Evolutionary conservation across 306 rosid genomes (phyloP), one percentile per base, ranked within the genome.

Genomic region (Ormosia emarginata): DNA sequence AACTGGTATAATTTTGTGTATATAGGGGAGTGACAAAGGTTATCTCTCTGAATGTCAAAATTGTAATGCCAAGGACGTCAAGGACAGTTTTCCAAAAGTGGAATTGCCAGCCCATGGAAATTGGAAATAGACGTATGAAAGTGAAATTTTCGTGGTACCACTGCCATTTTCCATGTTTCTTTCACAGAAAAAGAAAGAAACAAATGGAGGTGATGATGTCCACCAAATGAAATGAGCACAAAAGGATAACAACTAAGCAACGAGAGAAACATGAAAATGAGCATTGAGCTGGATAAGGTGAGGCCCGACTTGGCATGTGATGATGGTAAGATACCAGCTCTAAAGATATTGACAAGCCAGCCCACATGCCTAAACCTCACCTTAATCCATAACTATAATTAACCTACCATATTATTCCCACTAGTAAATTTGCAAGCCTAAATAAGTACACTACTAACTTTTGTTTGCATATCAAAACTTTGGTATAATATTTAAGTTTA

Each of bases 301-400:
- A 73, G 67, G 44, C 69, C 77, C 74, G 67, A 65, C 89, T 67
- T 15, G 72, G 80, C 92, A 85, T 83, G 92, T 85, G 86, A 62
- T 87, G 80, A 79, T 46, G 62, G 40, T 79, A 76, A 46, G 81
- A 75, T 52, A 74, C 81, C 87, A 85, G 71, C 87, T 33, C 62
- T 41, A 1, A 36, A 50, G 62, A 71, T 44, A 84, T 50, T 43
- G 85, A 82, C 90, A 82, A 81, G 57, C 81, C 78, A 86, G 65
- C 67, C 67, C 81, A 78, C 78, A 74, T 83, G 83, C 82, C 83
- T 78, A 79, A 76, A 37, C 65, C 84, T 83, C 75, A 88, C 84
- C 85, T 77, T 68, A 64, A 55, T 68, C 64, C 83, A 68, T 47
- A 52, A 49, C 44, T 72, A 77, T 46, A 41, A 53, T 71, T 50